Evolutionary conservation across 768 basidiomycete species (phyloP).

Genomic region (Serendipita sp.): DNA sequence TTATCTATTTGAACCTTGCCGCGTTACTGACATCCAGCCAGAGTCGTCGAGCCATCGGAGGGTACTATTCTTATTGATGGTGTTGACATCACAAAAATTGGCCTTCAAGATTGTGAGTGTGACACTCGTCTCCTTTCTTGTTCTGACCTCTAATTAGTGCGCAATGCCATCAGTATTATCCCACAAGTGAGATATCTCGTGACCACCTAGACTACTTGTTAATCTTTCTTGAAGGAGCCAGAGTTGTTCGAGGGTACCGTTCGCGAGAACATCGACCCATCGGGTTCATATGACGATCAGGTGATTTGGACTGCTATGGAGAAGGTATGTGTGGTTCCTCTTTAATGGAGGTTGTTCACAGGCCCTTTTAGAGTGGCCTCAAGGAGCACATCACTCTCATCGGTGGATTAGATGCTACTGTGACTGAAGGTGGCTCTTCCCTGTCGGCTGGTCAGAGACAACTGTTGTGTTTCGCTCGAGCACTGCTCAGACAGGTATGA

Average conservation of each 20-base stretch:
- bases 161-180: slow-evolving; percentile 69
- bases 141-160: slow-evolving; percentile 28
- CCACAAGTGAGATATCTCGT: slow-evolving; percentile 38
- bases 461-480: slow-evolving; percentile 76
- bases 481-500: slow-evolving; percentile 37
- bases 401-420: slow-evolving; percentile 52
- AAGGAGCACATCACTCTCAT: slow-evolving; percentile 55
- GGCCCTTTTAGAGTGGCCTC: slow-evolving; percentile 36
- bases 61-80: slow-evolving; percentile 61
- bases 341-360: background rate
- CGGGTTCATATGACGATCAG: slow-evolving; percentile 52
- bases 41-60: slow-evolving; percentile 51
- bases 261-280: slow-evolving; percentile 81
- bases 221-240: slow-evolving; percentile 13
- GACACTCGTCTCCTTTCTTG: background rate
- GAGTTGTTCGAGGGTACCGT: slow-evolving; percentile 51
- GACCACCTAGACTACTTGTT: slow-evolving; percentile 30
- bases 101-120: slow-evolving; percentile 49
- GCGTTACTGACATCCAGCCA: slow-evolving; percentile 33
- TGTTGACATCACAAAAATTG: slow-evolving; percentile 60
- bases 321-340: slow-evolving; percentile 28
- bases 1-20: background rate
- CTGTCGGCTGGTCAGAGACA: slow-evolving; percentile 78
- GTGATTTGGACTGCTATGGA: slow-evolving; percentile 81
- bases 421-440: slow-evolving; percentile 67